Conservation (phyloP, 164 flowering plant genomes). For the Berberis thunbergii region DNA sequence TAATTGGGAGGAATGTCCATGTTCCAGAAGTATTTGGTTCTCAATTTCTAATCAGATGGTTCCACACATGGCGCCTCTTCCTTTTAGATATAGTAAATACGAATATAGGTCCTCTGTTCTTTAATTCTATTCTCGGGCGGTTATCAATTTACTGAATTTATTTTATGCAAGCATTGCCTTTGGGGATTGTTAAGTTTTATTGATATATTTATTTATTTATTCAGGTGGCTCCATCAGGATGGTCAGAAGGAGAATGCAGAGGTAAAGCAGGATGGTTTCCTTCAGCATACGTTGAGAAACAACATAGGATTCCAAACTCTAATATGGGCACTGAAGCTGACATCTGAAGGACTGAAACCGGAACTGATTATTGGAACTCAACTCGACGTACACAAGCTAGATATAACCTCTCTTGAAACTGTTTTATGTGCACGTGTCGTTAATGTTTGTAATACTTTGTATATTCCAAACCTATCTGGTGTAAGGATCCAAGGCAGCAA, state of each 20-base stretch:
- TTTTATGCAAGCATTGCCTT: neutral
- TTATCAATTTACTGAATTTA: neutral
- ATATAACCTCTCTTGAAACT: too few species aligned
- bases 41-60: too few species aligned
- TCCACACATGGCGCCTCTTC: neutral
- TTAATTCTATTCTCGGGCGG: neutral
- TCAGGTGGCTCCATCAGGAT: slow-evolving; percentile 70
- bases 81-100: neutral
- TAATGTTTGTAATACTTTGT: too few species aligned
- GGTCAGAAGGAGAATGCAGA: slow-evolving; percentile 94
- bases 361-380: too few species aligned
- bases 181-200: neutral
- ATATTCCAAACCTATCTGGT: too few species aligned
- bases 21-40: too few species aligned
- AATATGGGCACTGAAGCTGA: slow-evolving; percentile 29
- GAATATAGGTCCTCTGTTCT: neutral
- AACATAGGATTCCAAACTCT: slow-evolving; percentile 55
- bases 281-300: slow-evolving; percentile 61
- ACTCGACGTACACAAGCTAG: too few species aligned
- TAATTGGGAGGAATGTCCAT: too few species aligned
- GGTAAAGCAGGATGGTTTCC: slow-evolving; percentile 95
- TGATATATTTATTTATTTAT: neutral
- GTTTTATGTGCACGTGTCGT: too few species aligned
- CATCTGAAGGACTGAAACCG: too few species aligned
- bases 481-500: too few species aligned